Evolutionary conservation across 108 stramenopile species (phyloP), one percentile per base, ranked within the genome.

Genomic region (Pseudonitzschia pungens): DNA sequence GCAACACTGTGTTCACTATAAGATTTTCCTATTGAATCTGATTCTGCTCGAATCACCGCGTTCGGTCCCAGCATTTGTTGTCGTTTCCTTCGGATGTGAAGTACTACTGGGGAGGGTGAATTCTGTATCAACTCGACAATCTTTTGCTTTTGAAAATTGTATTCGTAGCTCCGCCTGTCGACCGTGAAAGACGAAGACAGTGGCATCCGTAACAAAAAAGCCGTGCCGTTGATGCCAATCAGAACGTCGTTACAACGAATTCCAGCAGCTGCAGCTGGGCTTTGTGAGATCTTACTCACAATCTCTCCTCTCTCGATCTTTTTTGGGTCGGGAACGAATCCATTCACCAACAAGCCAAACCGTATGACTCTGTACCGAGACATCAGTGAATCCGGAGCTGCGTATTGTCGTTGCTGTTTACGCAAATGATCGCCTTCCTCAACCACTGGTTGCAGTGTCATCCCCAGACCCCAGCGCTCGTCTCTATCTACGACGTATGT

Each of bases 211-310:
- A 68, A 69, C 22, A 69, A 74, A 60, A 92, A 83, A 4, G 88
- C 77, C 0, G 41, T 52, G n/a, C 93, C 93, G 75, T 94, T 92
- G 65, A 92, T 73, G 4, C 93, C 93, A 33, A 94, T 45, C 33
- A 94, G 42, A 15, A 72, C 68, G 82, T 92, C 90, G 12, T 83
- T 88, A n/a, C 77, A 84, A 0, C 43, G 67, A 24, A 94, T 81
- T 21, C 85, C 90, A 10, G 84, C 84, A 21, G 21, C n/a, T 50
- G 53, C 75, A 33, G 85, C 86, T 32, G 89, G 87, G 71, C 90
- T 66, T 26, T 31, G 21, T 15, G 62, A 31, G 12, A 63, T 29
- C 10, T n/a, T 79, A 64, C 40, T 59, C 16, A 33, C 45, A 11
- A 40, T 72, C 20, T 27, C 43, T 12, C 24, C 43, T 3, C 42